Evolutionary conservation across 2,329 filamentous ascomycete species (phyloP), one percentile per base, ranked within the genome.

Genomic region (Hypomyces rosellus): DNA sequence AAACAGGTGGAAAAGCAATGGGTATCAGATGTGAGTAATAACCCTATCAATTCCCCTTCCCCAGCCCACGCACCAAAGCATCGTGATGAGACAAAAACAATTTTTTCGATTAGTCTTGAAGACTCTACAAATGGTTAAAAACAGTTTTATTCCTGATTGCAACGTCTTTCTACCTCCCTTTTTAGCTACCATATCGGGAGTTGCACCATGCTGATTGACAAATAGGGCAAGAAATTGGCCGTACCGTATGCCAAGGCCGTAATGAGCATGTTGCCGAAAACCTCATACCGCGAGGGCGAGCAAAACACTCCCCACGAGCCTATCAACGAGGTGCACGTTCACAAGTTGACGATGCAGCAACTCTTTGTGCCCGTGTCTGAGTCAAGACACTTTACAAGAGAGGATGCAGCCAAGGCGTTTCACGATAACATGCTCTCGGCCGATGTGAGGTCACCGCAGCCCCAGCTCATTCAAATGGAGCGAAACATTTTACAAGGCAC

Each of bases 71-170:
- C 14, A 18, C 42, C 20, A 20, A 20, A 20, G 34, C 38, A 12
- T 55, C 47, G 69, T 82, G 79, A 82, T 82, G 79, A 70, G 62
- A 81, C 65, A 67, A 71, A 88, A 79, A 53, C 76, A 72, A 78
- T 80, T 82, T 84, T 85, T 86, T 86, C 92, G 92, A 96, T 97
- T 96, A 96, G 92, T 97, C 92, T 96, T 95, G 78, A 96, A 96
- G 91, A 97, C 91, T 84, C 70, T 74, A 52, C 49, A 68, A 77
- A 84, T 93, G 89, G 88, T 96, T 92, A 92, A 76, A 86, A 78
- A 80, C 53, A 53, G 58, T 66, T 62, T 59, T 59, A 55, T 52
- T 54, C 49, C 60, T 64, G 63, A 61, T 49, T 54, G 53, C 49
- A 52, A 51, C 50, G 20, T 40, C 20, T 25, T 38, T 20, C n/a